Evolutionary conservation across 2,329 filamentous ascomycete species (phyloP), one percentile per base, ranked within the genome.

Genomic region (Phyllosticta citrichinensis): DNA sequence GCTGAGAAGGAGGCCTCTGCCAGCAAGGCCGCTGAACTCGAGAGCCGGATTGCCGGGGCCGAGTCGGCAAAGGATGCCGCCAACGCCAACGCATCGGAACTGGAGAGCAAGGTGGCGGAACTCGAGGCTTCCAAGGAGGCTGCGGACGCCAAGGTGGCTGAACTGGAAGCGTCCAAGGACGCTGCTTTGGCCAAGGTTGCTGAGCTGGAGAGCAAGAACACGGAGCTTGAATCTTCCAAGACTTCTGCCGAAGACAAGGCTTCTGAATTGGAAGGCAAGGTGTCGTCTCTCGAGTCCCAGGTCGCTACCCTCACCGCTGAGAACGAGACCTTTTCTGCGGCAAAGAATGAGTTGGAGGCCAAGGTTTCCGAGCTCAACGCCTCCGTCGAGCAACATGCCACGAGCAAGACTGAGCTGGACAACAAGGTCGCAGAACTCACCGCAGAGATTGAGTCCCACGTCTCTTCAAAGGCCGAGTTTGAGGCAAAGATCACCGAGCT

Each of bases 1-100:
- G 47, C 58, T 67, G 66, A 68, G 19, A 64, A 62, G 27, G 62
- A 64, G 25, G 54, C 68, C n/a, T n/a, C 14, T 8, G 40, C 40
- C 17, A 47, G 17, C 40, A 73, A 72, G 64, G 66, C 69, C 27
- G 63, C 62, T 55, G 67, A 71, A 27, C 66, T 70, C 19, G 65
- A 67, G 52, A 64, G 66, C 17, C 66, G 10, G 1, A 65, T 68
- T 33, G 51, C 64, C 57, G 52, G 61, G 22, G 47, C 56, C 24
- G 56, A 56, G 35, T 30, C 57, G 5, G 62, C 54, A 2, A 63
- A 63, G 51, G 24, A 53, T 2, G 50, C 47, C 17, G 50, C 65
- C 67, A 22, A 66, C 40, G 56, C 65, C 17, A 69, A 70, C 64
- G 64, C 67, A n/a, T 35, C 67, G 27, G 66, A 68, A 24, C 63